phyloP scores from a whole-genome alignment of 805 yeast genomes.

The Spathaspora girioi region DNA sequence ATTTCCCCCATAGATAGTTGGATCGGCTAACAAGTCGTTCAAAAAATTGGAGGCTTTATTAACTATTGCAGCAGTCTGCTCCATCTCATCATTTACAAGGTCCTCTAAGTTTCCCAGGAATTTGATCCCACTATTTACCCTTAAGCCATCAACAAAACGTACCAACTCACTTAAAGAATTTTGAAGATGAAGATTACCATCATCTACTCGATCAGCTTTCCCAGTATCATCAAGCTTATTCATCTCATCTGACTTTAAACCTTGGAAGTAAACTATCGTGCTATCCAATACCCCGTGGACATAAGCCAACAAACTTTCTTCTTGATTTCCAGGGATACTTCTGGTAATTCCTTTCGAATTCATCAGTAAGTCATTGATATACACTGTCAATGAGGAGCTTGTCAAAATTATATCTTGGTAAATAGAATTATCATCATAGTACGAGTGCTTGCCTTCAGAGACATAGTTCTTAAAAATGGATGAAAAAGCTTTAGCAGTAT shows the following conservation, averaged over 20 bases:
- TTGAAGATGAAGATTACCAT: slow-evolving; percentile 72
- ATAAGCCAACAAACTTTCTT: slow-evolving; percentile 44
- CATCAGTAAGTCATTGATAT: slow-evolving; percentile 59
- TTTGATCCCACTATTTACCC: slow-evolving; percentile 26
- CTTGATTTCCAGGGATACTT: slow-evolving; percentile 49
- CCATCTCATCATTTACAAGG: slow-evolving; percentile 70
- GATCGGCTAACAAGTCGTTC: slow-evolving; percentile 48
- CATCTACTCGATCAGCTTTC: slow-evolving; percentile 72
- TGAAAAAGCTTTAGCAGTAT: slow-evolving; percentile 76
- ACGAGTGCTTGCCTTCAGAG: slow-evolving; percentile 64
- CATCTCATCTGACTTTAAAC: slow-evolving; percentile 52
- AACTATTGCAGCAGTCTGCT: slow-evolving; percentile 67
- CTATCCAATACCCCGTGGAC: slow-evolving; percentile 59
- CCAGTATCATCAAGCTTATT: slow-evolving; percentile 55
- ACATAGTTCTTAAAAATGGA: slow-evolving; percentile 69
- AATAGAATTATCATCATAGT: slow-evolving; percentile 44
- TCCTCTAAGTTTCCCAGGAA: slow-evolving; percentile 58
- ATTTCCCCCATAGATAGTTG: slow-evolving; percentile 52
- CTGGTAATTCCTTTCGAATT: slow-evolving; percentile 69
- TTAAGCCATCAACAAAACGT: slow-evolving; percentile 52
- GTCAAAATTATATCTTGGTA: slow-evolving; percentile 61
- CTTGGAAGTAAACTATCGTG: slow-evolving; percentile 59
- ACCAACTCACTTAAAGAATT: slow-evolving; percentile 59
- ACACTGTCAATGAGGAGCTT: slow-evolving; percentile 58
- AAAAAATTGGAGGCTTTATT: slow-evolving; percentile 62